Percentiles rank a stretch among this genome's conserved stretches.
Evolutionary conservation across 2,329 filamentous ascomycete genomes (phyloP).

Genomic region (Elsinoe fawcettii): DNA sequence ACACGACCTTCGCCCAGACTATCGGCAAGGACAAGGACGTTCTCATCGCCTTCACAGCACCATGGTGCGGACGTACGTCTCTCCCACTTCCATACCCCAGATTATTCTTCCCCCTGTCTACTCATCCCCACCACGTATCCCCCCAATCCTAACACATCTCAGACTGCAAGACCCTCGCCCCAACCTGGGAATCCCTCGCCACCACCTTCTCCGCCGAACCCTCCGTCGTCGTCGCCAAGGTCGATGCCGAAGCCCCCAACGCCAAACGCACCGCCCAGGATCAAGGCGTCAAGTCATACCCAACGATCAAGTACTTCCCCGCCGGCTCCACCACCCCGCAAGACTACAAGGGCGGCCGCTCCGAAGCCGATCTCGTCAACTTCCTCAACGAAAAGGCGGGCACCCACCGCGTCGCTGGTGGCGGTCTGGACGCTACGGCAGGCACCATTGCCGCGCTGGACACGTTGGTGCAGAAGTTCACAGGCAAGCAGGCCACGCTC

Average conservation of each 20-base stretch:
- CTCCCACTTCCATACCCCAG: too few relatives aligned
- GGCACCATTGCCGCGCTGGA: constrained; percentile 79
- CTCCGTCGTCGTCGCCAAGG: constrained; percentile 81
- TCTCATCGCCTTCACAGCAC: constrained; percentile 91
- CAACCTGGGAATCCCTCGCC: constrained; percentile 81
- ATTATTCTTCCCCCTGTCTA: too few relatives aligned
- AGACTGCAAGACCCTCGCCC: constrained; percentile 97
- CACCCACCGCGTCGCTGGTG: constrained; percentile 74
- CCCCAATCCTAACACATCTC: constrained; percentile 18
- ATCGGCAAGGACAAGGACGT: constrained; percentile 84
- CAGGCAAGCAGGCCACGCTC: constrained; percentile 50
- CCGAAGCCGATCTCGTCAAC: constrained; percentile 64
- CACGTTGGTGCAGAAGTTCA: constrained; percentile 63
- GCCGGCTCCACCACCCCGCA: constrained; percentile 67
- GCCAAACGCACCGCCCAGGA: constrained; percentile 69
- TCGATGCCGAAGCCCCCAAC: constrained; percentile 84
- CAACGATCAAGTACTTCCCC: constrained; percentile 97
- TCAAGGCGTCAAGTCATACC: constrained; percentile 77
- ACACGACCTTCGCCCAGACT: constrained; percentile 65
- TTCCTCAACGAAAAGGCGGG: constrained; percentile 87
- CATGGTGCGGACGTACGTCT: constrained; percentile 93
- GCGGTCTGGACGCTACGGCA: constrained; percentile 67
- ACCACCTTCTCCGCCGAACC: constrained; percentile 70
- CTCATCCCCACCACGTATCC: constrained; percentile 15
- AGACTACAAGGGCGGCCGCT: constrained; percentile 66